Percentiles rank a stretch among this genome's conserved stretches.
Evolutionary conservation across 345 rosid species (phyloP).

Genomic region (Carallia pectinifolia): DNA sequence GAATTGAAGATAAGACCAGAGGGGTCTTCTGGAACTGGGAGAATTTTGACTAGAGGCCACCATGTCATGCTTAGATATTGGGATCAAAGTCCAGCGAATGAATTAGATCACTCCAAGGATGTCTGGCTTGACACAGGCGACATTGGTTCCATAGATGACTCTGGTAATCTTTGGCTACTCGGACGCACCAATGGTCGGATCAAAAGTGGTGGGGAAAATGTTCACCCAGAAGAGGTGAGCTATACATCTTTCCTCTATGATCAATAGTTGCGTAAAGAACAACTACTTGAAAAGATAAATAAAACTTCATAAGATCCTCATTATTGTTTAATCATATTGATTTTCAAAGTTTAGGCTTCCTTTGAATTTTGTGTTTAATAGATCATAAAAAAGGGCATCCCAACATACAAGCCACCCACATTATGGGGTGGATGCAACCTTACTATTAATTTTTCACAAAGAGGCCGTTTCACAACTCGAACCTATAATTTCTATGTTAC

Average conservation of each 20-base stretch:
- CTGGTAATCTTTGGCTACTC: conserved; percentile 71
- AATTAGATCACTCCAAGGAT: conserved; percentile 24
- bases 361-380: not conserved
- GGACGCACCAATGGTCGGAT: conserved; percentile 71
- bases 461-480: too few species aligned
- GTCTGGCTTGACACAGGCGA: conserved; percentile 88
- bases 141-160: conserved; percentile 54
- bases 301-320: not conserved
- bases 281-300: not conserved
- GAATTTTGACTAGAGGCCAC: conserved; percentile 74
- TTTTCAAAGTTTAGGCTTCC: not conserved
- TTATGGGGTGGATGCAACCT: too few species aligned
- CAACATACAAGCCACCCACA: too few species aligned
- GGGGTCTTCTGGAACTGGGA: conserved; percentile 48
- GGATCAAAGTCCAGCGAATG: conserved; percentile 38
- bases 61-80: conserved; percentile 77
- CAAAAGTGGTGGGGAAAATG: conserved; percentile 85
- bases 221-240: conserved; percentile 85
- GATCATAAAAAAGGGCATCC: not conserved
- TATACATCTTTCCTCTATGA: not conserved
- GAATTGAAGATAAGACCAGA: conserved; percentile 50
- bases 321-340: not conserved
- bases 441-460: too few species aligned
- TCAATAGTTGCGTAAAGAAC: not conserved
- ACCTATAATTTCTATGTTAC: too few species aligned